Base-by-base conservation (phyloP, 345 rosid species). In the Salix dunnii region DNA sequence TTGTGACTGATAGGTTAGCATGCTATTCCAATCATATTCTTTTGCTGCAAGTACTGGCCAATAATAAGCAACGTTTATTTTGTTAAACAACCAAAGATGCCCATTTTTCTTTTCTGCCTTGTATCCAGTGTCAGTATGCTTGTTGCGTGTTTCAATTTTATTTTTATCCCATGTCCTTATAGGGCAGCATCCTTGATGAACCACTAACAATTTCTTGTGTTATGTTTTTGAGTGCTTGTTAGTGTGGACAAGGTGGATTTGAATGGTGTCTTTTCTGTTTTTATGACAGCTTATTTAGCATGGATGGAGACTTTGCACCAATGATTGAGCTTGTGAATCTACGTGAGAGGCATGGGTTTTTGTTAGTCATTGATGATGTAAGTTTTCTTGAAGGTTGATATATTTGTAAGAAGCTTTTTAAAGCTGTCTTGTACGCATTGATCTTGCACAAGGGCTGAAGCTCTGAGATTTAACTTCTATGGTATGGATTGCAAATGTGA, bases 281-380 rank as follows among this genome's bases (percentile, higher is more conserved):
- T 46, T 30, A 8, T 28, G 60, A 40, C 86, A 93, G 99, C 82
- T 90, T 95, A 88, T 95, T 95, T 84, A 95, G 99, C 76, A 95
- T 95, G 99, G 99, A 95, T 75, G 99, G 98, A 76, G 99, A 95
- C 86, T 95, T 95, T 89, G 99, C 98, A 80, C 99, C 98, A 27
- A 87, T 93, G 90, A 74, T 72, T 67, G 92, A 93, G 83, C 96
- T 95, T 72, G 90, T 80, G 48, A 76, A 85, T 81, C 98, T 95
- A 74, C 89, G 94, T 33, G 83, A 81, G 86, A 89, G 80, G 77
- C 91, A 93, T 88, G 90, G 90, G 16, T 93, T 91, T 85, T 67
- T 95, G 78, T 84, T 93, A 76, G 94, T 90, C 80, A 89, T 93
- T 67, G 99, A 95, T 84, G 99, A 95, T 76, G 99, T 95, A 82